Conservation (phyloP, 495 filamentous ascomycete species). For the Neurospora sp. region DNA sequence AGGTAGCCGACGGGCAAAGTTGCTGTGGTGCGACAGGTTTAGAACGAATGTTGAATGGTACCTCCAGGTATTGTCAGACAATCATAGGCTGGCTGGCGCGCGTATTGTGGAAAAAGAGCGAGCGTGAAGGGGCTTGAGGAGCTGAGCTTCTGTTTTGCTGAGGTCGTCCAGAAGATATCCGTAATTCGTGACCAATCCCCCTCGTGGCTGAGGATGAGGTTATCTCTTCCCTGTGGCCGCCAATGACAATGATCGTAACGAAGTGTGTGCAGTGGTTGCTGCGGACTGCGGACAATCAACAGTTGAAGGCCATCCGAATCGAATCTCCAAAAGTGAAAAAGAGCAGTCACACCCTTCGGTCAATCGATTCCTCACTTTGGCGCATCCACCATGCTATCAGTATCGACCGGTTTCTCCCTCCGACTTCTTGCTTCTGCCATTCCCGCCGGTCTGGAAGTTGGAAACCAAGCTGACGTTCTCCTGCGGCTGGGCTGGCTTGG, state of each 20-base stretch:
- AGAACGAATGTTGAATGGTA: not conserved
- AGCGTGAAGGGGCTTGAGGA: not conserved
- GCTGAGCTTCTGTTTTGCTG: not conserved
- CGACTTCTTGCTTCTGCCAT: not conserved
- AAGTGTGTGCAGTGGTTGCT: not conserved
- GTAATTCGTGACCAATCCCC: not conserved
- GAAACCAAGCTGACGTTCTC: not conserved
- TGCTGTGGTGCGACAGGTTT: not conserved
- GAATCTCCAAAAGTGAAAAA: not conserved
- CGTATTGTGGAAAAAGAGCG: not conserved
- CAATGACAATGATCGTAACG: not conserved
- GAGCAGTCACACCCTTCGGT: not conserved
- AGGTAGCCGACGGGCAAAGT: not conserved
- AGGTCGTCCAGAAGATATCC: not conserved
- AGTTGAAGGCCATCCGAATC: not conserved
- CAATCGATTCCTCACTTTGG: not conserved
- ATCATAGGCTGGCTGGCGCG: not conserved
- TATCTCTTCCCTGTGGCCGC: not conserved
- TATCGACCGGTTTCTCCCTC: not conserved
- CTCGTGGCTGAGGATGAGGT: not conserved
- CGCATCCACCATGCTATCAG: not conserved
- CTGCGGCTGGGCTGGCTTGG: not conserved
- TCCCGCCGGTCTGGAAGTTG: not conserved
- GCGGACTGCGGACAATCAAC: not conserved
- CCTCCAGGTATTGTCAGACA: not conserved